A percentile compares a stretch with the other conserved stretches of the same genome.
These are phyloP conservation scores for Penicillium italicum DNA, from an alignment of 2,329 filamentous ascomycete genomes.

Conservation along the genomic window DNA sequence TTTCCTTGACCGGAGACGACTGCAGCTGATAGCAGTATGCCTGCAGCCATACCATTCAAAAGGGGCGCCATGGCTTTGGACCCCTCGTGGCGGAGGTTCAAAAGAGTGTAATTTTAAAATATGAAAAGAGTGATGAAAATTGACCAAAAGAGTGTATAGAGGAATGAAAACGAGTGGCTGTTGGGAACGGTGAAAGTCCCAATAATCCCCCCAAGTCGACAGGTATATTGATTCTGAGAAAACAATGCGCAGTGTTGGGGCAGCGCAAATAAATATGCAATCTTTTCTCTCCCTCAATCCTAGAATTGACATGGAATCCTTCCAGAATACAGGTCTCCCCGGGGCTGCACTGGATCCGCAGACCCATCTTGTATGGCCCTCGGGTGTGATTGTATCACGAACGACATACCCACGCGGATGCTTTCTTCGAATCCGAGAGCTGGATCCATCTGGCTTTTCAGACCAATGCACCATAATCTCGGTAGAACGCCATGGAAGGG, in stretches of 20 bases:
- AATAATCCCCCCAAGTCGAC: neutral
- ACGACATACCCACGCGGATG: neutral
- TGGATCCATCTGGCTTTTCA: neutral
- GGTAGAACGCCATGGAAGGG: too few relatives aligned
- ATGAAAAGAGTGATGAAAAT: neutral
- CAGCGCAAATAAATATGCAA: too few relatives aligned
- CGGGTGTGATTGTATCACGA: neutral
- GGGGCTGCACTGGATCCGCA: too few relatives aligned
- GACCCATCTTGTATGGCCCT: neutral
- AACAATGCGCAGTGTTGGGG: too few relatives aligned
- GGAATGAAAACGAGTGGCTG: neutral
- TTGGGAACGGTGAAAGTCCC: neutral
- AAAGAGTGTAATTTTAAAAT: too few relatives aligned
- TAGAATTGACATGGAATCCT: neutral
- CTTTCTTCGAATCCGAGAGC: neutral
- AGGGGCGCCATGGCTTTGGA: neutral
- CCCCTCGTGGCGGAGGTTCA: neutral
- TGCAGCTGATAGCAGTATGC: neutral
- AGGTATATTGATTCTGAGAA: neutral
- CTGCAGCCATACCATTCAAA: neutral
- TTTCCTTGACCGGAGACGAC: neutral
- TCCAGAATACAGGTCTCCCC: too few relatives aligned
- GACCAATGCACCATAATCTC: neutral
- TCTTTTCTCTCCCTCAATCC: neutral
- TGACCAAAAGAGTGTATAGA: neutral